phyloP scores from a whole-genome alignment of 148 eudicot species.

The Oxyria digyna region DNA sequence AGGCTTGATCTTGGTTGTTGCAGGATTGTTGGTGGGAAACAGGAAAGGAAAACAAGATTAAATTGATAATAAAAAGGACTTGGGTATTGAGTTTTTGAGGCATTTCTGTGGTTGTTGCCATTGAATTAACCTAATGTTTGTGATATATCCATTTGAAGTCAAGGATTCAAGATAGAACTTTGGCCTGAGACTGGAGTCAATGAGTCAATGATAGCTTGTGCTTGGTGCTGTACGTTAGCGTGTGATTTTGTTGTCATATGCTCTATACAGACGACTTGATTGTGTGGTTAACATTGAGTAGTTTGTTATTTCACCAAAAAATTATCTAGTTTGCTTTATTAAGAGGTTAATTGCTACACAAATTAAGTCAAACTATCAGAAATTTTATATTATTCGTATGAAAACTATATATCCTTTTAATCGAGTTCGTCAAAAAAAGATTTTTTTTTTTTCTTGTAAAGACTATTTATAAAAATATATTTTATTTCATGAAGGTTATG shows the following conservation, averaged over 20 bases:
- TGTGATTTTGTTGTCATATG: not conserved
- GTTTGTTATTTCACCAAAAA: too few relatives aligned
- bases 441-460: too few relatives aligned
- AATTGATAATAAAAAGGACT: not conserved
- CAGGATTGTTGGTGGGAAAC: slow-evolving; percentile 34
- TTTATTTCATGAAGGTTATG: too few relatives aligned
- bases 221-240: not conserved
- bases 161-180: too few relatives aligned
- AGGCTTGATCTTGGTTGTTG: slow-evolving; percentile 30
- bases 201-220: not conserved
- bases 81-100: not conserved
- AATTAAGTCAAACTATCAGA: too few relatives aligned
- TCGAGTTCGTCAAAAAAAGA: too few relatives aligned
- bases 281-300: not conserved
- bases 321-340: too few relatives aligned
- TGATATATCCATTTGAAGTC: not conserved
- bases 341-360: too few relatives aligned
- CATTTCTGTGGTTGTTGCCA: not conserved
- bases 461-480: too few relatives aligned
- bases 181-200: not conserved
- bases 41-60: slow-evolving; percentile 8
- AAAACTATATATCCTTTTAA: too few relatives aligned
- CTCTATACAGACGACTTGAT: not conserved
- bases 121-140: not conserved
- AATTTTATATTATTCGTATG: too few relatives aligned